phyloP scores from a whole-genome alignment of 257 asterid species.

The Solanum gracilifrons region DNA sequence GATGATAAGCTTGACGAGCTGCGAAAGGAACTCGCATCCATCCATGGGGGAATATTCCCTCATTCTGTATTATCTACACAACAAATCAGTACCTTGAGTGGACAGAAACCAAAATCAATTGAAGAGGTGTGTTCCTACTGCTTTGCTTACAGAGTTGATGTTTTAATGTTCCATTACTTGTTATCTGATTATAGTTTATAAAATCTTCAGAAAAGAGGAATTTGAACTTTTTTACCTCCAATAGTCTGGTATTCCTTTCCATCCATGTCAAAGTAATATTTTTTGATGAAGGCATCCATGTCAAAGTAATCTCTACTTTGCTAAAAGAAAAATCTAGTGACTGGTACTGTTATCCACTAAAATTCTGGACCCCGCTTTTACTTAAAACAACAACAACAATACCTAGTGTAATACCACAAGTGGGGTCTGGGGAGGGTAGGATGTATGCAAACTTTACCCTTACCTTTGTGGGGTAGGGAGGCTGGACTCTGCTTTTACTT shows the following conservation, averaged over 20 bases:
- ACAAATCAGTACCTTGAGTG: slow-evolving; percentile 50
- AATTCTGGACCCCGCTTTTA: background rate
- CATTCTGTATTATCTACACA: slow-evolving; percentile 83
- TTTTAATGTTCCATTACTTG: background rate
- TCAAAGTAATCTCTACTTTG: background rate
- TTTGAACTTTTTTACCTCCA: background rate
- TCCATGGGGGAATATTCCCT: slow-evolving; percentile 84
- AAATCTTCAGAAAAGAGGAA: background rate
- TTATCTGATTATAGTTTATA: background rate
- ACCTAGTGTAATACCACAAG: background rate
- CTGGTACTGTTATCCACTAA: background rate
- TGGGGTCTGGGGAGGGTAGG: background rate
- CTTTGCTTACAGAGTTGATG: background rate
- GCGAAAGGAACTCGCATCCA: slow-evolving; percentile 68
- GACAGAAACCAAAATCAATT: slow-evolving; percentile 47
- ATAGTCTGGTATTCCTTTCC: background rate
- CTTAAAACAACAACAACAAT: background rate
- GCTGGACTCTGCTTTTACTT: background rate
- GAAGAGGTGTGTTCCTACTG: slow-evolving; percentile 46
- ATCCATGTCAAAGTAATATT: background rate
- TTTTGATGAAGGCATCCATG: background rate
- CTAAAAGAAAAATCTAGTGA: background rate
- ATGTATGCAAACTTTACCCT: background rate
- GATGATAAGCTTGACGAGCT: slow-evolving; percentile 72
- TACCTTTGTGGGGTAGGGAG: background rate